Evolutionary conservation across 768 basidiomycete species (phyloP).

Genomic region (Leccinum subgranulosum): DNA sequence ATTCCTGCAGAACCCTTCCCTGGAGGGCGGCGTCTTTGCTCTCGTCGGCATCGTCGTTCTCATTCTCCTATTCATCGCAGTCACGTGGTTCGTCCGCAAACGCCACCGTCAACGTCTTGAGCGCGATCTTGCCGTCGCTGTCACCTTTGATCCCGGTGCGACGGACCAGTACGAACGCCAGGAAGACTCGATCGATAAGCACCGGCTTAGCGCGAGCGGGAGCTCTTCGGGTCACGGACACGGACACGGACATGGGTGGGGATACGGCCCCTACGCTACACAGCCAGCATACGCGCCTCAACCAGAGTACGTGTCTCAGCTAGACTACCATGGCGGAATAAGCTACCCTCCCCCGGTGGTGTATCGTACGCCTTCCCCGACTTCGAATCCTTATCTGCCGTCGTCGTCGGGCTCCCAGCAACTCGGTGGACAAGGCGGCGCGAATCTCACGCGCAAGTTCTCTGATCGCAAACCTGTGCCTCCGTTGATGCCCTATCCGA

Average conservation of each 20-base stretch:
- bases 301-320: constrained; percentile 17
- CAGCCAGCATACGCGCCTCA: constrained; percentile 17
- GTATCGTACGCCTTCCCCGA: constrained; percentile 6
- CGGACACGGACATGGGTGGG: constrained; percentile 7
- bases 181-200: constrained; percentile 19
- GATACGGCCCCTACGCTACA: constrained; percentile 13
- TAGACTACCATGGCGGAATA: constrained; percentile 18
- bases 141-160: constrained; percentile 49
- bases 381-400: constrained; percentile 5
- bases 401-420: constrained; percentile 13
- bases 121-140: constrained; percentile 38
- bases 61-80: constrained; percentile 40
- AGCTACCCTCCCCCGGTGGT: constrained; percentile 9
- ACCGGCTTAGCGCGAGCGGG: constrained; percentile 10
- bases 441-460: constrained; percentile 34
- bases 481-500: constrained; percentile 20
- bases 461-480: constrained; percentile 35
- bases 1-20: constrained; percentile 65
- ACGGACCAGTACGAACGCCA: constrained; percentile 26
- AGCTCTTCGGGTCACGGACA: constrained; percentile 25
- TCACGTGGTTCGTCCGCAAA: constrained; percentile 49
- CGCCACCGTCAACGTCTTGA: constrained; percentile 39
- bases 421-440: constrained; percentile 21
- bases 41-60: constrained; percentile 48
- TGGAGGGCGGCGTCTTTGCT: constrained; percentile 58